Percentiles rank a stretch among this genome's conserved stretches.
These are phyloP conservation scores for Plasmodium gaboni DNA, from an alignment of 169 alveolate species.

Conservation along the genomic window DNA sequence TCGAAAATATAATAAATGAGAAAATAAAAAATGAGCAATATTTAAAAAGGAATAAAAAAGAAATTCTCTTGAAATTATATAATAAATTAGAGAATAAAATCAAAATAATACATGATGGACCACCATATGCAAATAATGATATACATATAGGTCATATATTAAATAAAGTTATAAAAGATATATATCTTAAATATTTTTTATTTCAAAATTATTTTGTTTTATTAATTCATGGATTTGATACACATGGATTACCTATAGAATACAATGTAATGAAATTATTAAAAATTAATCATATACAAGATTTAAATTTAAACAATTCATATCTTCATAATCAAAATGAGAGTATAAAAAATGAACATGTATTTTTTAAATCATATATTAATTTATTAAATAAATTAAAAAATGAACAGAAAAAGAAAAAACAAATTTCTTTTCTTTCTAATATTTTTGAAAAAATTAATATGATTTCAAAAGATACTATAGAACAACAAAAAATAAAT, in stretches of 20 bases:
- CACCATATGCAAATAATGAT: constrained; percentile 92
- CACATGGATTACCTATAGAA: constrained; percentile 94
- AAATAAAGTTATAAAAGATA: constrained; percentile 90
- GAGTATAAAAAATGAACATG: constrained; percentile 15
- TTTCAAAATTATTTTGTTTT: constrained; percentile 83
- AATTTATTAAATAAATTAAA: constrained; percentile 9
- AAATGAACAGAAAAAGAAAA: constrained; percentile 19
- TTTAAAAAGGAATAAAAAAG: constrained; percentile 12
- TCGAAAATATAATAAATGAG: constrained; percentile 4
- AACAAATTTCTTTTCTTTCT: not conserved
- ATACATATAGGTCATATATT: constrained; percentile 92
- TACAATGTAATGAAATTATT: constrained; percentile 78
- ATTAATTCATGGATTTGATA: constrained; percentile 92
- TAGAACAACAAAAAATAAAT: constrained; percentile 9
- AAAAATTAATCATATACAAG: constrained; percentile 59
- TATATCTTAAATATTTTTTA: constrained; percentile 81
- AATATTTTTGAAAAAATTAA: not conserved
- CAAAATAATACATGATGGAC: constrained; percentile 89
- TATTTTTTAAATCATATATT: not conserved
- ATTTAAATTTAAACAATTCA: constrained; percentile 3
- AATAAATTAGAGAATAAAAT: constrained; percentile 11
- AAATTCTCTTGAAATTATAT: constrained; percentile 14
- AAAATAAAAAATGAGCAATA: not conserved
- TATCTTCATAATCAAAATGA: not conserved
- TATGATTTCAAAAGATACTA: not conserved